Evolutionary conservation across 768 basidiomycete genomes (phyloP).

Genomic region (Mrakia gelida): DNA sequence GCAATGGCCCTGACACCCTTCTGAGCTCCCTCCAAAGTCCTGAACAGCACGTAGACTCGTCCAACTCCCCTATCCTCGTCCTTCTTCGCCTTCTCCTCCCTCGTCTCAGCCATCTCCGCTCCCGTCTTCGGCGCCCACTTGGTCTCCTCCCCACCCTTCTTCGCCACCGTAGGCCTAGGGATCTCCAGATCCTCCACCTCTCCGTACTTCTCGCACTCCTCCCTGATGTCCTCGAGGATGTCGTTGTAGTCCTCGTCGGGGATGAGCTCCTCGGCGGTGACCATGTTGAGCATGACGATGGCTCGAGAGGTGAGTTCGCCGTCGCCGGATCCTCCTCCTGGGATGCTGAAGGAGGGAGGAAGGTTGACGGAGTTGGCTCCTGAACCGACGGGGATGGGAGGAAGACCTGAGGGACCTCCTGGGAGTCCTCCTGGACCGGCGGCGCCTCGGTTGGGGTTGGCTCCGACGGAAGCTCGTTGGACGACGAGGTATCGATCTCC

Average conservation of each 20-base stretch:
- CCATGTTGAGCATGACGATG: slow-evolving; percentile 98
- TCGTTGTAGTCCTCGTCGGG: slow-evolving; percentile 92
- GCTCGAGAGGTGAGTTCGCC: slow-evolving; percentile 61
- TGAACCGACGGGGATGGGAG: slow-evolving; percentile 12
- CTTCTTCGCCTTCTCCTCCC: slow-evolving; percentile 50
- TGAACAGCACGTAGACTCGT: slow-evolving; percentile 89
- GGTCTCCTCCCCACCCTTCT: slow-evolving; percentile 18
- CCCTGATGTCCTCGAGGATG: slow-evolving; percentile 87
- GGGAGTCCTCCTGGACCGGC: slow-evolving; percentile 15
- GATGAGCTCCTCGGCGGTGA: slow-evolving; percentile 81
- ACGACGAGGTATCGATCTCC: slow-evolving; percentile 94
- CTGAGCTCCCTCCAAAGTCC: slow-evolving; percentile 57
- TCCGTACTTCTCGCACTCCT: slow-evolving; percentile 79
- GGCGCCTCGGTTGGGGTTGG: slow-evolving; percentile 25
- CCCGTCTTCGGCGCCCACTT: slow-evolving; percentile 35
- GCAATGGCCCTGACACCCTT: slow-evolving; percentile 79
- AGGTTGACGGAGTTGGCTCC: background rate
- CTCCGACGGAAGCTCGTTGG: slow-evolving; percentile 88
- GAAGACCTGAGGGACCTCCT: slow-evolving; percentile 16
- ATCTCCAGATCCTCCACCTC: slow-evolving; percentile 77
- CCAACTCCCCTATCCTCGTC: slow-evolving; percentile 85
- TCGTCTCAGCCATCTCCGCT: slow-evolving; percentile 58
- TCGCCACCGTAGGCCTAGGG: slow-evolving; percentile 58
- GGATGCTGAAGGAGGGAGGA: background rate
- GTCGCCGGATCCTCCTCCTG: background rate